These are phyloP conservation scores for Pseudomicrostroma phylloplanum DNA, from an alignment of 1,284 basidiomycete genomes.

Conservation along the genomic window DNA sequence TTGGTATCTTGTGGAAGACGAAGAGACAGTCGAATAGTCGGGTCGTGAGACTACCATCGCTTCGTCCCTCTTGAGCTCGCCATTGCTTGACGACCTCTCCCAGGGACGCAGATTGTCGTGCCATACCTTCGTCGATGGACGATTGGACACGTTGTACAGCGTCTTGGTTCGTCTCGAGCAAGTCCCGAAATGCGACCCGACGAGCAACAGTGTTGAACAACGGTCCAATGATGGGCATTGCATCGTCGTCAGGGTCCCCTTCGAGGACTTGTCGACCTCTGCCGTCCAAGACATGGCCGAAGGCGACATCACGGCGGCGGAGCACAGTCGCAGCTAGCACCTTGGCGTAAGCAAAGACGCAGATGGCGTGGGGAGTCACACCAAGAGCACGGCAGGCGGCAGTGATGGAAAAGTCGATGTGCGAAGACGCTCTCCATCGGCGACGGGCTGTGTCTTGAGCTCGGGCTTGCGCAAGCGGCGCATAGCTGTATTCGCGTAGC, in stretches of 20 bases:
- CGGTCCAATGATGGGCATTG: slow-evolving; percentile 33
- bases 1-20: slow-evolving; percentile 6
- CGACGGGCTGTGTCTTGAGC: not conserved
- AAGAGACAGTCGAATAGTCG: slow-evolving; percentile 12
- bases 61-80: not conserved
- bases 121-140: not conserved
- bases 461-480: slow-evolving; percentile 2
- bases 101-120: not conserved
- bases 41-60: not conserved
- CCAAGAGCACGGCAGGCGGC: slow-evolving; percentile 3
- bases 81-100: not conserved
- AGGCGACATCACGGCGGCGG: slow-evolving; percentile 30
- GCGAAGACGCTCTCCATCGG: not conserved
- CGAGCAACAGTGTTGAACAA: slow-evolving; percentile 40
- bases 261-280: slow-evolving; percentile 13
- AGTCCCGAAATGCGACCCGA: slow-evolving; percentile 19
- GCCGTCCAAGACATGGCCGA: slow-evolving; percentile 39
- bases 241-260: slow-evolving; percentile 27
- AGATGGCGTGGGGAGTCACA: slow-evolving; percentile 9
- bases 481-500: slow-evolving; percentile 17
- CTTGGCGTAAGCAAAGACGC: slow-evolving; percentile 28
- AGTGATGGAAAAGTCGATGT: not conserved
- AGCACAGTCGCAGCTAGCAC: slow-evolving; percentile 26
- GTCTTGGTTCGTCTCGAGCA: slow-evolving; percentile 6
- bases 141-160: not conserved